Evolutionary conservation across 2,329 filamentous ascomycete genomes (phyloP), one percentile per base, ranked within the genome.

Genomic region (Talaromyces sp.): DNA sequence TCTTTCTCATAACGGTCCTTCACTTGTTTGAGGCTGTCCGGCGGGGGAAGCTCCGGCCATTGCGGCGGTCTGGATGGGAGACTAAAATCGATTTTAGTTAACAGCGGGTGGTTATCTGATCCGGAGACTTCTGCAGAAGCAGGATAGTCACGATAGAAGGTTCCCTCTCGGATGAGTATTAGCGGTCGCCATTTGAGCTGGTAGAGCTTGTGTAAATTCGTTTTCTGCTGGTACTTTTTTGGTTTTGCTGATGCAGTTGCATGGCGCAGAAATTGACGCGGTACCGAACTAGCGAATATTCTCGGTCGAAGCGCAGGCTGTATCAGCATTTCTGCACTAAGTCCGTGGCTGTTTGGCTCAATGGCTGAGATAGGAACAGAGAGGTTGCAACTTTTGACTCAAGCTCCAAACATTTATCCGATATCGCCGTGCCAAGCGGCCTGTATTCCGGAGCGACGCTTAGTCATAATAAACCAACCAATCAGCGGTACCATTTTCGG

Each of bases 131-230:
- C 72, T 33, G 80, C 71, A 54, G 76, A 68, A 3, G 84, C 84
- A 13, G 91, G 91, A 75, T 93, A 89, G 59, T 88, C 85, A 47
- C 88, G 87, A 79, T 94, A 96, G 78, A 97, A 96, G 0, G 91
- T 94, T 76, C 86, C 93, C 80, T 93, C 88, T 72, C 84, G 74
- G 73, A 96, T 93, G 71, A 83, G 83, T 68, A 96, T 85, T 66
- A 93, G 83, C 47, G 90, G 88, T 27, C 56, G 35, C 56, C 56
- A 59, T 45, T 59, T 41, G 24, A 59, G 56, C 56, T 59, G 56
- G 16, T 59, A 59, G 56, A 41, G 37, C 11, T 45, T 45, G 56
- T 13, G 37, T 45, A n/a, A 39, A 14, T 59, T 59, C 7, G 56
- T 27, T 59, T 59, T 59, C 16, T 59, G 37, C 27, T 41, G 56